phyloP scores from a whole-genome alignment of 768 basidiomycete species.

The Leccinum variicolor region DNA sequence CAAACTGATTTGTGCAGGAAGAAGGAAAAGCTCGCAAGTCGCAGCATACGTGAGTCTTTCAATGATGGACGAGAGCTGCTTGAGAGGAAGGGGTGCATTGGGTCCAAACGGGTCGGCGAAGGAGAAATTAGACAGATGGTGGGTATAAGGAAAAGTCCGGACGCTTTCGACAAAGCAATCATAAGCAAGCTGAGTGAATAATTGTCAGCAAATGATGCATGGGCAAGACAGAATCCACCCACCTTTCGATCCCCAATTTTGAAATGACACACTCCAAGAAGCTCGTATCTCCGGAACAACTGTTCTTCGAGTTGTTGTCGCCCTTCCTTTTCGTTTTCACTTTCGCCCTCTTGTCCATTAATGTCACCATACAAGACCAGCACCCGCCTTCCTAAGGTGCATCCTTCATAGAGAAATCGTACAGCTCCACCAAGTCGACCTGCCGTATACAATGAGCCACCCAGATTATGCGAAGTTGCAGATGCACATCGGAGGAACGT shows the following conservation, averaged over 20 bases:
- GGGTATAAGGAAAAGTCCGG: conserved; percentile 49
- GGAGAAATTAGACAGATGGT: conserved; percentile 16
- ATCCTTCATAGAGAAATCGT: conserved; percentile 63
- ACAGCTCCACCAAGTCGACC: conserved; percentile 59
- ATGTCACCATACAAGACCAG: conserved; percentile 29
- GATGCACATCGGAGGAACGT: conserved; percentile 69
- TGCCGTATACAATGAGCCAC: conserved; percentile 66
- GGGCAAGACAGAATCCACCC: conserved; percentile 12
- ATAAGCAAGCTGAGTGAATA: conserved; percentile 50
- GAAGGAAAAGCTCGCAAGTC: conserved; percentile 61
- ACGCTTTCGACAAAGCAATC: conserved; percentile 53
- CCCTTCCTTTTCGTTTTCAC: conserved; percentile 32
- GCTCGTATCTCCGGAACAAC: conserved; percentile 72
- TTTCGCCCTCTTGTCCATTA: conserved; percentile 17
- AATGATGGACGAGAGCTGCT: conserved; percentile 57
- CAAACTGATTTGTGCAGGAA: conserved; percentile 49
- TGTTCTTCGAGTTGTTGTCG: conserved; percentile 65
- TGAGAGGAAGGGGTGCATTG: conserved; percentile 39
- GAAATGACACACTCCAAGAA: conserved; percentile 73
- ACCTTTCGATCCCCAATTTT: conserved; percentile 81
- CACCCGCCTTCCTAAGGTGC: conserved; percentile 49
- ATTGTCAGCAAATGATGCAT: neutral
- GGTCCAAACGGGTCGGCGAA: conserved; percentile 33
- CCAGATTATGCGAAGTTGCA: conserved; percentile 67
- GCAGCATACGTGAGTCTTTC: conserved; percentile 68